These are phyloP conservation scores for Dendrostoma leiphaemia DNA, from an alignment of 2,329 filamentous ascomycete genomes.

Conservation along the genomic window DNA sequence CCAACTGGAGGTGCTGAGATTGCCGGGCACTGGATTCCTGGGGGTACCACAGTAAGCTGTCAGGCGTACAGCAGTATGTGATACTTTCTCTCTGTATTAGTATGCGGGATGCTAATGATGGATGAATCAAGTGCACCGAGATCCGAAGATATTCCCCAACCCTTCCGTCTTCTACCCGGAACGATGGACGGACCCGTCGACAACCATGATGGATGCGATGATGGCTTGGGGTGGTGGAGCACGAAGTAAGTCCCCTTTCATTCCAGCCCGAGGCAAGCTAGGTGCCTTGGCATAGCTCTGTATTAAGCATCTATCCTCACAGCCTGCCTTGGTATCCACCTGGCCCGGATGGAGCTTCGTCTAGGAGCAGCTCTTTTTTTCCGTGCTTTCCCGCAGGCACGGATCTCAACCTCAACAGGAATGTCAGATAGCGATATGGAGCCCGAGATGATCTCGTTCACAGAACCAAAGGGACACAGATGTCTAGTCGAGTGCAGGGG, in stretches of 20 bases:
- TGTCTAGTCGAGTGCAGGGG: conserved; percentile 9
- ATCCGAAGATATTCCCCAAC: conserved; percentile 36
- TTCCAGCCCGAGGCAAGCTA: too few relatives aligned
- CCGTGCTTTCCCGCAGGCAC: conserved; percentile 28
- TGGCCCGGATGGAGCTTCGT: conserved; percentile 52
- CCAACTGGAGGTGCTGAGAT: conserved; percentile 38
- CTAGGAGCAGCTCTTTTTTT: conserved; percentile 50
- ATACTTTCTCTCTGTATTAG: background rate
- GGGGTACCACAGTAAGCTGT: conserved; percentile 37
- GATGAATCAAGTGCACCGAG: conserved; percentile 36
- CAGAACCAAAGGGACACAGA: conserved; percentile 6
- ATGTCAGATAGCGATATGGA: conserved; percentile 31
- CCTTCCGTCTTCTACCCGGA: conserved; percentile 35
- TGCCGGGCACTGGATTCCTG: conserved; percentile 37
- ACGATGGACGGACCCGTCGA: conserved; percentile 34
- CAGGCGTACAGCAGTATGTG: conserved; percentile 38
- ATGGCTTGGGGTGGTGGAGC: conserved; percentile 29
- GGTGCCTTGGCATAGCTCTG: too few relatives aligned
- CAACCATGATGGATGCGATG: conserved; percentile 25
- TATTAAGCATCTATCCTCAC: too few relatives aligned
- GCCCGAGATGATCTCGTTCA: conserved; percentile 12
- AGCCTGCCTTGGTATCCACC: conserved; percentile 51
- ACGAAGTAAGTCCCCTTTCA: conserved; percentile 21
- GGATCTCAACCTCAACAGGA: conserved; percentile 25
- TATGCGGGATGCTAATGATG: background rate